These are phyloP conservation scores for Simplicillium aogashimaense DNA, from an alignment of 2,329 filamentous ascomycete species.

Conservation along the genomic window DNA sequence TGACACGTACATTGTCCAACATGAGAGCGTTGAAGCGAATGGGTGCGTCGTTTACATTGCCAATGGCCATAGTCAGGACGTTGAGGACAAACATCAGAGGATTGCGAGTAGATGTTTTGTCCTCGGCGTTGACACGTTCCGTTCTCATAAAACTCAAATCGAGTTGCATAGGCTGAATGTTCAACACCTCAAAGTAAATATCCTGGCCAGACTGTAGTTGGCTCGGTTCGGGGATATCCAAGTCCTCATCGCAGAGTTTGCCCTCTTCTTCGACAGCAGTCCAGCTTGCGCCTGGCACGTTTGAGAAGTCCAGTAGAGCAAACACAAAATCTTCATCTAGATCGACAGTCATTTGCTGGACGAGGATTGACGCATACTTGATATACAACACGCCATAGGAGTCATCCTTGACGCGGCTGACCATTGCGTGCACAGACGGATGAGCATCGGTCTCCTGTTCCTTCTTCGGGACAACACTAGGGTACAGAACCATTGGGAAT, in stretches of 20 bases:
- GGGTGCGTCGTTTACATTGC: conserved; percentile 96
- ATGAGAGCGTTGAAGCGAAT: conserved; percentile 88
- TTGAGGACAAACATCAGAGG: conserved; percentile 99
- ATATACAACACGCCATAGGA: conserved; percentile 97
- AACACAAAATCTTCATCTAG: conserved; percentile 98
- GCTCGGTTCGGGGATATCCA: conserved; percentile 88
- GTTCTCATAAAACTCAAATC: conserved; percentile 96
- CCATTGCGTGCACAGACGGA: conserved; percentile 83
- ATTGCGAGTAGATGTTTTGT: conserved; percentile 82
- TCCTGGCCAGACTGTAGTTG: conserved; percentile 79
- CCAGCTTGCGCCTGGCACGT: conserved; percentile 86
- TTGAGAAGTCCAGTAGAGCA: conserved; percentile 87
- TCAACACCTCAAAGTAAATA: conserved; percentile 95
- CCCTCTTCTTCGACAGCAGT: conserved; percentile 57
- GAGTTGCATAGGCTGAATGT: conserved; percentile 96
- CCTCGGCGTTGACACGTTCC: conserved; percentile 90
- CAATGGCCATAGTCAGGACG: conserved; percentile 97
- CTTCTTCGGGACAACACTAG: conserved; percentile 94
- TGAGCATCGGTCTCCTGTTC: conserved; percentile 94
- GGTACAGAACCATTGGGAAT: conserved; percentile 94
- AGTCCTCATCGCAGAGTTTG: conserved; percentile 75
- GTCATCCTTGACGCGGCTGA: conserved; percentile 94
- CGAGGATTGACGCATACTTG: conserved; percentile 88
- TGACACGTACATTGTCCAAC: conserved; percentile 89
- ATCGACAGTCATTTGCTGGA: conserved; percentile 97